Percentiles rank a stretch among this genome's conserved stretches.
Evolutionary conservation across 2,329 filamentous ascomycete genomes (phyloP).

Genomic region (Beauveria caledonica): DNA sequence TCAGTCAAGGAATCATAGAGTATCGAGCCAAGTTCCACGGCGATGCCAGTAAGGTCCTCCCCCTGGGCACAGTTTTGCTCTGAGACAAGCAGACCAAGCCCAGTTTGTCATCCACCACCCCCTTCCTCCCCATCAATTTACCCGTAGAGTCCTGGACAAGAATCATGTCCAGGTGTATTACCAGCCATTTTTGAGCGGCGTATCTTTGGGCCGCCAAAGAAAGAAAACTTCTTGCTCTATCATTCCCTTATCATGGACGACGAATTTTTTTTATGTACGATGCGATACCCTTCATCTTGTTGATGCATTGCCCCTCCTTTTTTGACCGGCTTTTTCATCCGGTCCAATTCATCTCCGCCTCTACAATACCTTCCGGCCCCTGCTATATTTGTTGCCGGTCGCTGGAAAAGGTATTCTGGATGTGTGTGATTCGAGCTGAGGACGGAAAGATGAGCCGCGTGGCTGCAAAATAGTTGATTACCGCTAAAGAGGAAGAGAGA

Average conservation of each 20-base stretch:
- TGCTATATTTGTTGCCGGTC: neutral
- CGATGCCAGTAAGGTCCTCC: constrained; percentile 56
- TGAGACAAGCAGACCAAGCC: constrained; percentile 15
- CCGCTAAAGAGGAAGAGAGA: neutral
- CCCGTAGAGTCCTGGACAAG: neutral
- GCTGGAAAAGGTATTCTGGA: neutral
- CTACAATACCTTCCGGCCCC: neutral
- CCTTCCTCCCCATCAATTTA: neutral
- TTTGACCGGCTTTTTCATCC: neutral
- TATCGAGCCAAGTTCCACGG: constrained; percentile 57
- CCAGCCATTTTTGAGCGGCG: neutral
- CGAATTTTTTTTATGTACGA: neutral
- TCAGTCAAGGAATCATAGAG: constrained; percentile 58
- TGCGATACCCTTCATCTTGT: neutral
- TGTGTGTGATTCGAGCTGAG: neutral
- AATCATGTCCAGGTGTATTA: neutral
- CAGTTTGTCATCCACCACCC: neutral
- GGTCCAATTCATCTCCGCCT: neutral
- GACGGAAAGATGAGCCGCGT: neutral
- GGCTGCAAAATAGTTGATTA: neutral
- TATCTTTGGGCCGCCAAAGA: neutral
- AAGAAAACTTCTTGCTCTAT: neutral
- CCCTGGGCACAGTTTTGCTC: constrained; percentile 41
- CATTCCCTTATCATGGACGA: neutral
- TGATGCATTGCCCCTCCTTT: neutral